A percentile compares a stretch with the other conserved stretches of the same genome.
phyloP scores from a whole-genome alignment of 257 asterid genomes.

The Osmanthus fragrans region DNA sequence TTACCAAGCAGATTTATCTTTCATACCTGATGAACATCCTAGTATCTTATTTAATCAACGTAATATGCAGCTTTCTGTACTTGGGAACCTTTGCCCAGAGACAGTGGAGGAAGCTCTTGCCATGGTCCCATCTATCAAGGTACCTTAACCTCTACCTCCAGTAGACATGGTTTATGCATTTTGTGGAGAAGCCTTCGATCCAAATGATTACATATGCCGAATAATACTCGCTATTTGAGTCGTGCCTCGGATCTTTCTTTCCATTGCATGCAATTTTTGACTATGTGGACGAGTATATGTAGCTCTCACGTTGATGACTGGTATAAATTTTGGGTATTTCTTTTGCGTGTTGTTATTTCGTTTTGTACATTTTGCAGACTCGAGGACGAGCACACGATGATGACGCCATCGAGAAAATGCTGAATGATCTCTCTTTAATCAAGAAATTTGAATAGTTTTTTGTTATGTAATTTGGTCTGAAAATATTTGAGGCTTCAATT shows the following conservation, averaged over 20 bases:
- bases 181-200: not conserved
- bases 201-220: not conserved
- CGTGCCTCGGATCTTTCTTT: not conserved
- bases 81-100: conserved; percentile 15
- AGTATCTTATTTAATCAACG: conserved; percentile 1
- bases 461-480: not conserved
- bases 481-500: not conserved
- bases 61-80: conserved; percentile 67
- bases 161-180: not conserved
- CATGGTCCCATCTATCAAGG: conserved; percentile 98
- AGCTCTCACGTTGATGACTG: not conserved
- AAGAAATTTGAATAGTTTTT: conserved; percentile 62
- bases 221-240: not conserved
- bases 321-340: not conserved
- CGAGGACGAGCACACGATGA: conserved; percentile 74
- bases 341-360: not conserved
- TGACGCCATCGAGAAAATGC: conserved; percentile 75
- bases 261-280: not conserved
- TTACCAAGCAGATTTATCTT: not conserved
- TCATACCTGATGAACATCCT: not conserved
- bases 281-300: not conserved
- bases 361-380: conserved; percentile 42
- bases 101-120: conserved; percentile 91
- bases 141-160: conserved; percentile 29
- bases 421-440: conserved; percentile 63